Conservation (phyloP, 148 eudicot species). For the Amaranthus cruentus region DNA sequence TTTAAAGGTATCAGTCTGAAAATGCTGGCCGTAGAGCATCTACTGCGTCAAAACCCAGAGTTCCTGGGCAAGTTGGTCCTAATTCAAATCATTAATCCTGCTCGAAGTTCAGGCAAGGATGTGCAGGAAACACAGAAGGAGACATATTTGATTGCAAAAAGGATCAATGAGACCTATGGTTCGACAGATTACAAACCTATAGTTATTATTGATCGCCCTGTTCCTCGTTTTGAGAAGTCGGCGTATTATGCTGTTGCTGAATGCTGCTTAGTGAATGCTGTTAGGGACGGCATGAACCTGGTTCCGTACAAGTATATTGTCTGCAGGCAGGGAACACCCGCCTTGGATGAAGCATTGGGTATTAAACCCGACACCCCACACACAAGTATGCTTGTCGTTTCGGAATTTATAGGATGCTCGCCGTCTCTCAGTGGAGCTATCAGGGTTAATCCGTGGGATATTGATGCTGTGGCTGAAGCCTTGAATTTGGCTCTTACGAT, state of each 20-base stretch:
- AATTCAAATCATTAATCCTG: conserved; percentile 69
- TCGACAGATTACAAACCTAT: conserved; percentile 49
- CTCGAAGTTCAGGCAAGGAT: conserved; percentile 67
- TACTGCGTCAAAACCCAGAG: conserved; percentile 42
- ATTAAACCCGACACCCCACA: conserved; percentile 32
- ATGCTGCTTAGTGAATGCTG: conserved; percentile 68
- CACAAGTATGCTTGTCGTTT: conserved; percentile 68
- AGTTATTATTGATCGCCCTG: conserved; percentile 58
- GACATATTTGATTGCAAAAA: conserved; percentile 39
- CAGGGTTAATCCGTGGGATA: conserved; percentile 78
- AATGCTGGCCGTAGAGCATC: conserved; percentile 61
- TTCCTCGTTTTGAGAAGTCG: conserved; percentile 59
- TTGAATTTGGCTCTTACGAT: conserved; percentile 54
- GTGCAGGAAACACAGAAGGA: conserved; percentile 54
- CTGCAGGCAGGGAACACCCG: conserved; percentile 57
- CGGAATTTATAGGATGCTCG: conserved; percentile 71
- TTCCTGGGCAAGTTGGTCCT: conserved; percentile 52
- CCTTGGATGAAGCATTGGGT: conserved; percentile 42
- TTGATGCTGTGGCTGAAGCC: conserved; percentile 67
- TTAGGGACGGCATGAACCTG: conserved; percentile 72
- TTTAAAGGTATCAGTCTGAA: conserved; percentile 73
- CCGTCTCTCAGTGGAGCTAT: conserved; percentile 80
- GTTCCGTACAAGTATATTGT: conserved; percentile 69
- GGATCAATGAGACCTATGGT: conserved; percentile 58
- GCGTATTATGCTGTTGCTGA: conserved; percentile 76